Evolutionary conservation across 441 rosid genomes (phyloP), one percentile per base, ranked within the genome.

Genomic region (Hura crepitans): DNA sequence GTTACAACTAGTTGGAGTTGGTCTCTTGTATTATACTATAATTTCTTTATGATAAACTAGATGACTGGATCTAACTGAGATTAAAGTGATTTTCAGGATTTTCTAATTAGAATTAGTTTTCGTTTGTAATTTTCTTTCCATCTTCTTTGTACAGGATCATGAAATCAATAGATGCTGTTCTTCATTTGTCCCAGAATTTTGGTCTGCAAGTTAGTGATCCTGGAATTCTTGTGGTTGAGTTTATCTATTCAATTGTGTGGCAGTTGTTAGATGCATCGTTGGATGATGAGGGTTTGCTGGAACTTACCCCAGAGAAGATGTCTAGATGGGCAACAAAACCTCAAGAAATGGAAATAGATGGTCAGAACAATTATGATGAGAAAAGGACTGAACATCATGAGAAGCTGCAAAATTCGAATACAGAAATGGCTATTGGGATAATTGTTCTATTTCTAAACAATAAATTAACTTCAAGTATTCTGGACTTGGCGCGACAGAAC

Each of bases 221-320:
- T 42, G 97, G 96, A 65, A 74, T 83, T 69, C 85, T 92, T 72
- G 78, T 91, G 69, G 86, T 90, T 81, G 86, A 82, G 75, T 96
- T 86, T 84, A 75, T 89, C 80, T 96, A 80, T 84, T 86, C 91
- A 75, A 76, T 78, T 69, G 86, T 89, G 65, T 96, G 89, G 86
- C 96, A 91, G 74, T 83, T 96, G 69, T 84, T 96, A 77, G 97
- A 93, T 85, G 98, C 96, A 64, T 89, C 97, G 54, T 73, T 96
- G 70, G 97, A 87, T 63, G 99, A 93, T 71, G 98, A 96, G 85
- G 94, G 96, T 20, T 81, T 96, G 80, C 77, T 93, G 75, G 96
- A 91, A 62, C 86, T 83, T 75, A 80, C 86, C 47, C 78, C 85
- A 60, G 89, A 87, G 75, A 87, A 81, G 80, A 84, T 73, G 59